Base-by-base conservation (phyloP, 1,139 yeast species). In the Geotrichum klebahnii region DNA sequence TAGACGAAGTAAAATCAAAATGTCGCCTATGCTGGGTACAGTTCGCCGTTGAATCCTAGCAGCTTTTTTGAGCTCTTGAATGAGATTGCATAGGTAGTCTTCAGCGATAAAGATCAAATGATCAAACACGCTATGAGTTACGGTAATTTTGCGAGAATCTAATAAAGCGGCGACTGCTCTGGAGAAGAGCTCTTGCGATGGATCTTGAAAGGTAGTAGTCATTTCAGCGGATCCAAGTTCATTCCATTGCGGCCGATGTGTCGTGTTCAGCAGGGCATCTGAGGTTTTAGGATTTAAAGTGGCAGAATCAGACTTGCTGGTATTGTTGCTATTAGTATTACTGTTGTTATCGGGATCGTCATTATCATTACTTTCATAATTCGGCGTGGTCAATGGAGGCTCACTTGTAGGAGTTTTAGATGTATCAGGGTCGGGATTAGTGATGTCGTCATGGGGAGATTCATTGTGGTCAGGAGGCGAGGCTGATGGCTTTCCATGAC, bases 41-140 rank as follows among this genome's bases (percentile, higher is more conserved):
- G 73, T 68, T 49, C 95, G 73, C 58, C 96, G 71, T 65, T 88
- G 96, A n/a, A 80, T 67, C 53, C 78, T 81, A 2, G 84, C 74
- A 32, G 80, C 65, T 53, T 76, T 75, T 51, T 77, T 79, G 39
- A 87, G 64, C 41, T 75, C 70, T 4, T 66, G 60, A 5, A 76
- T 64, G 47, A 84, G 56, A 26, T 72, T 71, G 55, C 75, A 69
- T 60, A 86, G 68, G 61, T 79, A 81, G 19, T 68, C 67, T 40
- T 74, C 71, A 1, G 82, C 74, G 5, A 66, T 58, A 33, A 57
- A 28, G 2, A 62, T 57, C 8, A 67, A 46, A 51, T 56, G 80
- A 26, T 64, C 67, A 31, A 63, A 62, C n/a, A 67, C 60, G 23
- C 55, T 55, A 10, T 54, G 36, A 14, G 54, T 54, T 16, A 56